Conservation (phyloP, 1,139 yeast species). For the Debaryomyces subglobosus region DNA sequence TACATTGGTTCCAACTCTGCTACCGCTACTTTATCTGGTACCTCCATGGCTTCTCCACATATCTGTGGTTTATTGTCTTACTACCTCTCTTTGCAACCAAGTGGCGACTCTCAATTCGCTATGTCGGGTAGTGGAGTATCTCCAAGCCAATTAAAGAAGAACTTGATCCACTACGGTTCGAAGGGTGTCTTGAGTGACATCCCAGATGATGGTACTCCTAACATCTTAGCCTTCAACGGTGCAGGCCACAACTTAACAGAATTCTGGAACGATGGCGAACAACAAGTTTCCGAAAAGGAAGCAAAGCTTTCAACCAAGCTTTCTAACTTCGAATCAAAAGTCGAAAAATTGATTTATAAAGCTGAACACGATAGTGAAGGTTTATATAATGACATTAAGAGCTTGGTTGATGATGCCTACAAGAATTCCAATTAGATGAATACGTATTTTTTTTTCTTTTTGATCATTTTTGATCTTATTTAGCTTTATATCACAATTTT, state of each 20-base stretch:
- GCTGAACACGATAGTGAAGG: conserved; percentile 21
- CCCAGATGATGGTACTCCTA: conserved; percentile 78
- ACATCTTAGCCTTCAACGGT: conserved; percentile 89
- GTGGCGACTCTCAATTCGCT: conserved; percentile 70
- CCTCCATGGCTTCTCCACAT: conserved; percentile 99
- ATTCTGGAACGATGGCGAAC: conserved; percentile 57
- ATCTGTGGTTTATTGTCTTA: conserved; percentile 89
- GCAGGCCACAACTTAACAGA: conserved; percentile 78
- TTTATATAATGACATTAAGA: conserved; percentile 21
- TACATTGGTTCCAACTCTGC: conserved; percentile 91
- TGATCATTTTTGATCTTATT: neutral
- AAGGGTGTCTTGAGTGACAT: conserved; percentile 67
- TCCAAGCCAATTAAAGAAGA: conserved; percentile 88
- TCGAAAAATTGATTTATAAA: conserved; percentile 24
- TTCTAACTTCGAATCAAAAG: conserved; percentile 19
- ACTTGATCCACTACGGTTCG: conserved; percentile 80
- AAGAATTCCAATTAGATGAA: conserved; percentile 7
- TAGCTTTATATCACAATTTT: neutral
- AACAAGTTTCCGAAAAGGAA: conserved; percentile 6
- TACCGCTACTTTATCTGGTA: conserved; percentile 92
- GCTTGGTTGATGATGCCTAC: conserved; percentile 27
- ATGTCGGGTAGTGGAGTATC: conserved; percentile 63
- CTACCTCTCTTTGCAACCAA: conserved; percentile 90
- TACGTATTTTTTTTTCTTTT: neutral
- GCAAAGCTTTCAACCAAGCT: conserved; percentile 11